Evolutionary conservation across 108 stramenopile genomes (phyloP), one percentile per base, ranked within the genome.

Genomic region (Cyclotella baltica): DNA sequence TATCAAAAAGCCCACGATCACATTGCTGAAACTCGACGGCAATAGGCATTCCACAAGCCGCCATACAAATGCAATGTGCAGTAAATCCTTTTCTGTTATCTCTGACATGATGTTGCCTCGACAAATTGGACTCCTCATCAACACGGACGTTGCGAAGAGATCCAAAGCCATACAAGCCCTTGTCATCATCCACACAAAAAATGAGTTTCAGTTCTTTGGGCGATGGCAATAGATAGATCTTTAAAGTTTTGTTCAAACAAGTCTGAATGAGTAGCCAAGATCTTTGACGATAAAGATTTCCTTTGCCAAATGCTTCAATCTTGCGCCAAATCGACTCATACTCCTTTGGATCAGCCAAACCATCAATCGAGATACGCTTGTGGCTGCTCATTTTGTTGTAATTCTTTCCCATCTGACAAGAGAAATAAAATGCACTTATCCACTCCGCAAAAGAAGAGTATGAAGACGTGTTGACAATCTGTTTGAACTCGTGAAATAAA

Each of bases 181-280:
- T 63, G 29, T 63, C 62, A 37, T 63, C 62, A 63, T 63, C 62
- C 18, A 36, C 9, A n/a, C 62, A 63, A 9, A 63, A 29, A 5
- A 29, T 10, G 9, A 30, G 62, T 6, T 15, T 15, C 34, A 63
- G 5, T 18, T 63, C 62, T 33, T 43, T 43, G 8, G 40, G 40
- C 40, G 40, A 11, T 11, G 40, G 40, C 8, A 43, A 13, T 8
- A 43, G 13, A 43, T 43, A 11, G 8, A 11, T 8, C 40, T 43
- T 43, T 13, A 43, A 43, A 43, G n/a, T n/a, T n/a, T n/a, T n/a
- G n/a, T n/a, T n/a, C n/a, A n/a, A n/a, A n/a, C n/a, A n/a, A n/a
- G n/a, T n/a, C n/a, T n/a, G n/a, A 43, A 43, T 15, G 8, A 19
- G 19, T 4, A 8, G 4, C 62, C 22, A 63, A 33, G 62, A 33